phyloP scores from a whole-genome alignment of 305 asterid species.

The Fraxinus latifolia region DNA sequence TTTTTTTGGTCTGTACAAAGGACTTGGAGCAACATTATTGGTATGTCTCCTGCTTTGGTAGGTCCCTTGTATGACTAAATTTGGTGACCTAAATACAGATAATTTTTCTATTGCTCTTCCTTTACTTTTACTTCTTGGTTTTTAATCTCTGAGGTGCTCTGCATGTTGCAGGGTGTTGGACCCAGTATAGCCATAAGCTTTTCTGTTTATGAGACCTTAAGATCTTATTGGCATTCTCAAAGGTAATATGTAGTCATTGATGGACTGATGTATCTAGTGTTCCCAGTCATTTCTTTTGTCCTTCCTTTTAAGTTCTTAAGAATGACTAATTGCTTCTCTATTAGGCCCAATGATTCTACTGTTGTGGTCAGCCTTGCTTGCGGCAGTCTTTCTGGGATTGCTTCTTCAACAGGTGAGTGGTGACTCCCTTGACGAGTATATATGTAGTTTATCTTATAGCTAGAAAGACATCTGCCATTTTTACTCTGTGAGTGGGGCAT shows the following conservation, averaged over 20 bases:
- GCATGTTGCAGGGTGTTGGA: slow-evolving; percentile 77
- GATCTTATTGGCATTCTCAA: slow-evolving; percentile 57
- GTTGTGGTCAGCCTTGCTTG: slow-evolving; percentile 77
- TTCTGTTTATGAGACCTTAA: slow-evolving; percentile 81
- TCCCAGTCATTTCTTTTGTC: not conserved
- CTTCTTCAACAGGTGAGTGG: slow-evolving; percentile 78
- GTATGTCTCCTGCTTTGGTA: slow-evolving; percentile 33
- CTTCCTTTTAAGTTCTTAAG: slow-evolving; percentile 2
- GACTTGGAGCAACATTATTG: slow-evolving; percentile 93
- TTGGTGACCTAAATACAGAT: slow-evolving; percentile 3
- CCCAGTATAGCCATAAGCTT: slow-evolving; percentile 96
- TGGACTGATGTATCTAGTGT: not conserved
- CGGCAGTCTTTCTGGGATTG: slow-evolving; percentile 96
- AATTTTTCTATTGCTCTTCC: not conserved
- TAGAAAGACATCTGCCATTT: not conserved
- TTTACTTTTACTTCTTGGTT: not conserved
- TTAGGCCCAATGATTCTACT: slow-evolving; percentile 84
- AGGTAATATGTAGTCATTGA: slow-evolving; percentile 42
- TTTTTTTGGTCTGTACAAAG: slow-evolving; percentile 82
- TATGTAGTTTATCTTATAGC: not conserved
- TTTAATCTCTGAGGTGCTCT: not conserved
- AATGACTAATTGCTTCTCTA: slow-evolving; percentile 9
- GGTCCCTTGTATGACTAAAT: not conserved
- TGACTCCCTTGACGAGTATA: not conserved
- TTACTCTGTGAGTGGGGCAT: not conserved